Evolutionary conservation across 139 green algal species (phyloP), one percentile per base, ranked within the genome.

Genomic region (Raphidocelis subcapitata): DNA sequence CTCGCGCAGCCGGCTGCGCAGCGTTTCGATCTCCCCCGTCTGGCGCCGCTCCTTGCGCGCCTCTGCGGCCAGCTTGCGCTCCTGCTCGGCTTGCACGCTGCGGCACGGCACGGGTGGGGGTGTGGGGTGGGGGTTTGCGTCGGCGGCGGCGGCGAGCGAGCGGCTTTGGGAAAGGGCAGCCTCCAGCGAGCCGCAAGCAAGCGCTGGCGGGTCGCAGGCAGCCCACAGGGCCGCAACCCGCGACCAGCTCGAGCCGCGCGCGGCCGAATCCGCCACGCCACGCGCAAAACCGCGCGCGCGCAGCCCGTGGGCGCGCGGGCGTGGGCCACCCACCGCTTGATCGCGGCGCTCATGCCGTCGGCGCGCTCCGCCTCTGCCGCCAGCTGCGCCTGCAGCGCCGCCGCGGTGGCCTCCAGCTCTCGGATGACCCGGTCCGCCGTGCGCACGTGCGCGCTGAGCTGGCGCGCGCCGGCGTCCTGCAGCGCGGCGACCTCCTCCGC

Each of bases 361-460:
- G 70, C 70, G 5, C 70, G 46, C 60, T 76, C 70, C 62, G 69
- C 70, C 44, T 76, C 70, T 21, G 60, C 32, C 3, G 60, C 70
- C 23, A 76, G 70, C 60, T 76, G 70, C 21, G 20, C 41, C 70
- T 76, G 70, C 60, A 76, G 46, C 16, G 28, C 31, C 2, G 28
- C 18, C 2, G 70, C 70, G 26, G 70, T 63, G 15, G 46, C 47
- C 60, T 76, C 70, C 26, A 76, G 60, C 70, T 76, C 70, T 28
- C 68, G 59, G 44, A 76, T 69, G 46, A 67, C 47, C 0, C 31
- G 44, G 65, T 76, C 70, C 51, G 70, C 70, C n/a, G 70, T 60
- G 32, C 69, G 69, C 10, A 76, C 46, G 20, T 76, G 70, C 16
- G 21, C 21, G 16, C 44, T 51, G 12, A 76, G 70, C 46, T 67